Evolutionary conservation across 352 stramenopile species (phyloP), one percentile per base, ranked within the genome.

Genomic region (Phytophthora pisi): DNA sequence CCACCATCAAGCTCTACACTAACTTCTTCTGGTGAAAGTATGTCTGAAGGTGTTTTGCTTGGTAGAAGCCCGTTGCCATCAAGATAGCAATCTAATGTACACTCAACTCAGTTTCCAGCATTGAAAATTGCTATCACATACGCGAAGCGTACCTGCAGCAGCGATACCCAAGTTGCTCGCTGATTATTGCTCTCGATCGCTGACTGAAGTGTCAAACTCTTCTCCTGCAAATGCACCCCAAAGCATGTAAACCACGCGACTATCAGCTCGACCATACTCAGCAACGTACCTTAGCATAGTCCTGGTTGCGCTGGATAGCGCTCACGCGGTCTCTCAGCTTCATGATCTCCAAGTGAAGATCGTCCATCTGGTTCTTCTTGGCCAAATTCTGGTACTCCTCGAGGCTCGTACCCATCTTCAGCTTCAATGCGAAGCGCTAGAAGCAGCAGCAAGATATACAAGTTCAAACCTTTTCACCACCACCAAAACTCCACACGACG

Each of bases 1-100:
- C 26, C 30, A 36, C 30, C 30, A 36, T 36, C 7, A 36, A 36
- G 30, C 30, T 36, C 1, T 28, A 28, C 26, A 28, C 26, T 28
- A 28, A 28, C 26, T 96, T 96, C 57, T 95, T 96, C 65, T 89
- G 89, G 59, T 91, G 77, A 57, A 96, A 93, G 68, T 90, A 96
- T 60, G 74, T 63, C 61, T 92, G 79, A 20, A 96, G 72, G 57
- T 96, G 78, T 51, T 90, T 84, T 15, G 86, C 83, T 62, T 96
- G 89, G 69, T 88, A 95, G 31, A 94, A 79, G 13, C 79, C 82
- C 2, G 84, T 89, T 31, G 84, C 57, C 11, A 95, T 45, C 46
- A 95, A 65, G 30, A 95, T 78, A 15, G 70, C 66, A 57, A 91
- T 95, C 20, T 20, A 20, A 20, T 20, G 20, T 20, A 20, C 20